These are phyloP conservation scores for Cladophialophora psammophila DNA, from an alignment of 2,329 filamentous ascomycete genomes.

Conservation along the genomic window DNA sequence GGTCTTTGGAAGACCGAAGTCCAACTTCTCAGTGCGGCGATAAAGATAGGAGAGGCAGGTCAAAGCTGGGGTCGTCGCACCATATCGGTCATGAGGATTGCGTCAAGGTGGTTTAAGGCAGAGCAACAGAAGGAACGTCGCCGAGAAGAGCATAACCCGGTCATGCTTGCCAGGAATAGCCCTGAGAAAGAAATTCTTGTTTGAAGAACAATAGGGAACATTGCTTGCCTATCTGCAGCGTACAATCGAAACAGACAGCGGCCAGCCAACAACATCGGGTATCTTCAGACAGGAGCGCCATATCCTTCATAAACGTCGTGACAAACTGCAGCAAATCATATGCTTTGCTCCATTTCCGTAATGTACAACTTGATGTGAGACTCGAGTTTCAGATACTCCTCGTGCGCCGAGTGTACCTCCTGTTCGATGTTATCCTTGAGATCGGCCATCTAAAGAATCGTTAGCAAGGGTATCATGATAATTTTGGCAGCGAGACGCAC, in stretches of 20 bases:
- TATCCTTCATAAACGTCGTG: conserved; percentile 31
- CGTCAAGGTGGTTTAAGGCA: conserved; percentile 72
- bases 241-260: background rate
- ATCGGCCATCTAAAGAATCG: conserved; percentile 79
- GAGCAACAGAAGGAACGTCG: conserved; percentile 47
- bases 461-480: conserved; percentile 36
- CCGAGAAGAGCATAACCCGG: background rate
- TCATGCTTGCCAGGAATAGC: background rate
- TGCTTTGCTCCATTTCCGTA: conserved; percentile 95
- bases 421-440: conserved; percentile 97
- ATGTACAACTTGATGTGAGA: conserved; percentile 97
- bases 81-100: conserved; percentile 64
- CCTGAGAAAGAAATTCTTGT: conserved; percentile 30
- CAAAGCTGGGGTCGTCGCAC: conserved; percentile 65
- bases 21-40: conserved; percentile 68
- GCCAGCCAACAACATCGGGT: conserved; percentile 42
- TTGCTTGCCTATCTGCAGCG: conserved; percentile 15
- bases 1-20: conserved; percentile 59
- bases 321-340: conserved; percentile 48
- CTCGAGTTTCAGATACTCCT: conserved; percentile 97
- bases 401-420: conserved; percentile 86
- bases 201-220: conserved; percentile 16
- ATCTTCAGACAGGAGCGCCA: conserved; percentile 45
- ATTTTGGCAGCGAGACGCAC: conserved; percentile 57
- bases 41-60: conserved; percentile 57